Base-by-base conservation (phyloP, 768 basidiomycete genomes). In the Russula emetica region DNA sequence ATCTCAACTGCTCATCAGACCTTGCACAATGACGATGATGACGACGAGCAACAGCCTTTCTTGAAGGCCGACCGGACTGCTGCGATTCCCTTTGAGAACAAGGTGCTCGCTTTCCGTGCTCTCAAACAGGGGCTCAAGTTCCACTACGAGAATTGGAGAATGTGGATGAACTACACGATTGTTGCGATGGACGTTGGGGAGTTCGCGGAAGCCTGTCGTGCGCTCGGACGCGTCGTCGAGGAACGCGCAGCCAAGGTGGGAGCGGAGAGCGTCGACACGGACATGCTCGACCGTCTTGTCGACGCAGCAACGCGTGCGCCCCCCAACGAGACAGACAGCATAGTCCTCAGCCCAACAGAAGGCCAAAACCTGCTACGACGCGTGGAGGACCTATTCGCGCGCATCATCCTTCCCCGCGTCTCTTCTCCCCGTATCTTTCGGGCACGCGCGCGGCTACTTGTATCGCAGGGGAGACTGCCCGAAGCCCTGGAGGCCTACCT, bases 111-210 rank as follows among this genome's bases (percentile, higher is more conserved):
- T 1, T 97, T 92, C 80, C 88, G 87, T 20, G 96, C 97, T 2
- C 86, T 99, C 30, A 88, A 90, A 68, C 90, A 92, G 64, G 95
- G 97, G 1, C 81, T 98, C 64, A 87, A 86, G 69, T 84, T 82
- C 74, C 83, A 84, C 55, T 90, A 93, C 73, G 87, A 92, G 30
- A 95, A 94, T 71, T 98, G 96, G 95, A 84, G 93, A 22, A 95
- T 99, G 90, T 99, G 97, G 97, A 81, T 82, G 65, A 99, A 99
- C 78, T 98, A 94, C 78, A 94, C 92, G 88, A 79, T 97, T 71
- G 87, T 98, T 30, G 82, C 92, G 4, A 80, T 97, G 74, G 94
- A 98, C 68, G 90, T 98, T 22, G 96, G 95, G 8, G 94, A 98
- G 72, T 80, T 98, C 55, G 79, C 84, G 1, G 96, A 99, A 72